Conservation (phyloP, 306 rosid species). For the Rosa multiflora region DNA sequence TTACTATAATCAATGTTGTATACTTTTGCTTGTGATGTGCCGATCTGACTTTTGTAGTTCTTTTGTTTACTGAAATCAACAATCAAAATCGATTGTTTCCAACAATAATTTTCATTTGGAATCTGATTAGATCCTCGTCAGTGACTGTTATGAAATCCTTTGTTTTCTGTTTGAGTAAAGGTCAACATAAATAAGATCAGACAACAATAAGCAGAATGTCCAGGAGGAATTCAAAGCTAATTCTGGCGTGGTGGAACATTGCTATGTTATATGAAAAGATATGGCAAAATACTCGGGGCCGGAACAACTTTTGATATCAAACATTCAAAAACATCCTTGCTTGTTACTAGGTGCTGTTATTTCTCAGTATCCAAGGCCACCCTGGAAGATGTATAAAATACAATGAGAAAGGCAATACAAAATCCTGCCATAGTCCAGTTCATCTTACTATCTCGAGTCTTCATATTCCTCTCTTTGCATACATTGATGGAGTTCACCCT, state of each 20-base stretch:
- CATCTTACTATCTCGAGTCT: neutral
- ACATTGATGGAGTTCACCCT: neutral
- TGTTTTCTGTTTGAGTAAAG: neutral
- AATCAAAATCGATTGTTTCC: neutral
- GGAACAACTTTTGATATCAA: neutral
- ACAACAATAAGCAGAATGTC: no score
- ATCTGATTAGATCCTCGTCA: neutral
- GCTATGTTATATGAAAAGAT: neutral
- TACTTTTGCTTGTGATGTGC: neutral
- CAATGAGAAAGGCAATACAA: neutral
- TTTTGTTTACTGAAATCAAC: neutral
- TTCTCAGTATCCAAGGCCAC: neutral
- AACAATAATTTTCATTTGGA: neutral
- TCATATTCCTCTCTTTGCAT: neutral
- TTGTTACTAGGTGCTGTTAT: constrained; percentile 2
- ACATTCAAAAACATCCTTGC: neutral
- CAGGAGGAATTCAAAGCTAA: no score
- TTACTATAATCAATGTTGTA: neutral
- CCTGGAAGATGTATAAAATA: neutral
- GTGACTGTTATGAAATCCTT: no score
- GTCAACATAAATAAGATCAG: neutral
- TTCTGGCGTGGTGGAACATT: neutral
- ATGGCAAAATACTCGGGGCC: neutral
- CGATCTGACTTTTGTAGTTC: neutral
- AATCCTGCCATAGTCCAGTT: neutral